Percentiles rank a stretch among this genome's conserved stretches.
Conservation (phyloP, 805 yeast genomes). For the Naumovozyma dairenensis region DNA sequence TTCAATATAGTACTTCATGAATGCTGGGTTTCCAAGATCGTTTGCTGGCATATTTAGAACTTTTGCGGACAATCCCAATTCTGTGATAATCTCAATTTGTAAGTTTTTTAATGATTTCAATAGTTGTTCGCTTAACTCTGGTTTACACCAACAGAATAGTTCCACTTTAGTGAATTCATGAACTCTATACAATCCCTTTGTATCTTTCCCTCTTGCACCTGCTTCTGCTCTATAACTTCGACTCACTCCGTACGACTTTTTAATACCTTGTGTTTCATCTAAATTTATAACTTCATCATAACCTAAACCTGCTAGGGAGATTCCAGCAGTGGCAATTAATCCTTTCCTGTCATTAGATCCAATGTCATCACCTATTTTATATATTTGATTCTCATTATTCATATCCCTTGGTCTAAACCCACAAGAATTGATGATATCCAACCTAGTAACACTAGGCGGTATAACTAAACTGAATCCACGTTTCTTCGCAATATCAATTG, state of each 20-base stretch:
- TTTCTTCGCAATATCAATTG: constrained; percentile 52
- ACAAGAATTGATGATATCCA: constrained; percentile 74
- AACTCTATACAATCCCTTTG: constrained; percentile 85
- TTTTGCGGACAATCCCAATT: constrained; percentile 70
- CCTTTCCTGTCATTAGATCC: no score
- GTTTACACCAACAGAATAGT: constrained; percentile 62
- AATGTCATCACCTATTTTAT: constrained; percentile 44
- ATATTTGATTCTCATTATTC: constrained; percentile 78
- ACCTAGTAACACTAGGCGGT: constrained; percentile 81
- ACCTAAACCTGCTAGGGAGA: constrained; percentile 77
- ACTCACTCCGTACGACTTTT: constrained; percentile 66
- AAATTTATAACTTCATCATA: constrained; percentile 40
- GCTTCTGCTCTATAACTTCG: constrained; percentile 93
- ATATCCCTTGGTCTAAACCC: constrained; percentile 92
- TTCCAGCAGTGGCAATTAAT: constrained; percentile 91
- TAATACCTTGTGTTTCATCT: constrained; percentile 32
- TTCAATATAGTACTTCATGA: constrained; percentile 84
- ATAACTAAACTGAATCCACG: constrained; percentile 59
- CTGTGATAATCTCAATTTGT: constrained; percentile 54
- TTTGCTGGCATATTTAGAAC: constrained; percentile 81
- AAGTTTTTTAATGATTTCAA: constrained; percentile 51
- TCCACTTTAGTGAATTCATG: constrained; percentile 97
- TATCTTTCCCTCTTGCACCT: constrained; percentile 89
- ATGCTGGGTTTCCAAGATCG: constrained; percentile 91
- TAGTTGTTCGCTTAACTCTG: constrained; percentile 37